Base-by-base conservation (phyloP, 2,329 filamentous ascomycete species). In the Penicillium sp. region DNA sequence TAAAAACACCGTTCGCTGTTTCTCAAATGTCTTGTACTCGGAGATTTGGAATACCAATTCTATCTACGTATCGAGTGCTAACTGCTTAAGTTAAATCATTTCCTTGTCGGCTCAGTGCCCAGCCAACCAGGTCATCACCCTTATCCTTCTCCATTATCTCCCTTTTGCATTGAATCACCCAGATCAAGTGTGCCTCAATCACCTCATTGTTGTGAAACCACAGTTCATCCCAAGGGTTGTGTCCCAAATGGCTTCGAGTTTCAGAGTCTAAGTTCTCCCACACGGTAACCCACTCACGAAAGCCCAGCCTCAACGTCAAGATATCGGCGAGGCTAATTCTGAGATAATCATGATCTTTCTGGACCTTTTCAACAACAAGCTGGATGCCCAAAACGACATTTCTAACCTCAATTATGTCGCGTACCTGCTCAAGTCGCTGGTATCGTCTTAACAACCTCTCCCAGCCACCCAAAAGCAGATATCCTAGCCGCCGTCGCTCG, bases 31-130 rank as follows among this genome's bases (percentile, higher is more conserved):
- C 33, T 41, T 19, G 29, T 23, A 35, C 10, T 19, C 15, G 19
- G 39, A 33, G 7, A 17, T 35, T 25, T 44, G 13, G 4, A 25
- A 50, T 15, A 21, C 3, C 13, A 9, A 23, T 19, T 10, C 3
- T 42, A 21, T 31, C 2, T 50, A 42, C 1, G 5, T 31, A 41
- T n/a, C 0, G 12, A 33, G 13, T 29, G 5, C 8, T 42, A 19
- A 29, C 5, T 49, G 10, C 15, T 23, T 13, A 52, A 25, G 27
- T 52, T 4, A 47, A n/a, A 23, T n/a, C 13, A 47, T 7, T 33
- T 25, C 38, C 33, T 55, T 48, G 50, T 23, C 55, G 43, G 29
- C 23, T 36, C 25, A 56, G 43, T 33, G 36, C 57, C 53, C 57
- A 56, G 29, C 53, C 48, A 25, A 47, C 36, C 21, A 56, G 29